Base-by-base conservation (phyloP, 2,329 filamentous ascomycete genomes). In the Arthrinium puccinioides region DNA sequence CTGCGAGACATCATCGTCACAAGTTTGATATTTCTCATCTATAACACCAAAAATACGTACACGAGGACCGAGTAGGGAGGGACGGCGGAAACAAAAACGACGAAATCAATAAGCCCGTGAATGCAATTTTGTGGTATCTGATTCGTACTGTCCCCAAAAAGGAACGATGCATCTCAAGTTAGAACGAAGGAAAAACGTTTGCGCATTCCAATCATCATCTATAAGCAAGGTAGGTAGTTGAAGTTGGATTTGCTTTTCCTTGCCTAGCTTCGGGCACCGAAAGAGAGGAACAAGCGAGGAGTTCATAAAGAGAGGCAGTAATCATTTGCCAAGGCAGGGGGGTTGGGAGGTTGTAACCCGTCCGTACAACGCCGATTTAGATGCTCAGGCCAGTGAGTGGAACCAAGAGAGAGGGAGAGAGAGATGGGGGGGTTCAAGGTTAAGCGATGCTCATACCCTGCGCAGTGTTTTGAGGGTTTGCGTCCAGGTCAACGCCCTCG, bases 401-500 rank as follows among this genome's bases (percentile, higher is more conserved):
- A 32, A 32, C n/a, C n/a, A n/a, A n/a, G n/a, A 15, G 11, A 21
- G 31, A 15, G 24, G 31, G 9, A 21, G 24, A 15, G 24, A 24
- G 5, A 11, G 27, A 18, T 14, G 6, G 10, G 3, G 5, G 9
- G 13, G 5, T 15, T 6, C 29, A 13, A 28, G 8, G n/a, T 11
- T 36, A 42, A 21, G 40, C 28, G 16, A 39, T 37, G 18, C 19
- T 21, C 28, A 42, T 29, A 16, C 33, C 42, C 13, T 31, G 15
- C 14, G 39, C 30, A 4, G 29, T 21, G 9, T 30, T 60, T 6
- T 60, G 61, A 8, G 70, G 71, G 21, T 70, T 69, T 10, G 65
- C 64, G 10, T 79, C 75, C 8, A 79, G 61, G 46, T 79, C 75
- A 29, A 79, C 65, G 7, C 57, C 65, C 41, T 69, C 63, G 18